Evolutionary conservation across 192 early-diverging fungal species (phyloP), one percentile per base, ranked within the genome.

Genomic region (Pilobolus umbonatus): DNA sequence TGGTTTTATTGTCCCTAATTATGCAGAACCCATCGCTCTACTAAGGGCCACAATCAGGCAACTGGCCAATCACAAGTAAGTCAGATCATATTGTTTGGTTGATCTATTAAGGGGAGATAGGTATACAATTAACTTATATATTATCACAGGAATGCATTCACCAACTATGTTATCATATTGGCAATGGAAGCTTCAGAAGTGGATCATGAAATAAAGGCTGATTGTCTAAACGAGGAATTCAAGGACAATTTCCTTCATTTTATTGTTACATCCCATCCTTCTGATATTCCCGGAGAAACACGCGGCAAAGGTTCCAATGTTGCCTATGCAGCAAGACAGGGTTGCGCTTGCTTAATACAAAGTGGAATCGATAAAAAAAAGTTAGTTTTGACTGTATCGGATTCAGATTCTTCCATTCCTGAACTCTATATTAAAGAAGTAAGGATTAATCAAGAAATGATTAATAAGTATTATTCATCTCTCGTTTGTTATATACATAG

Each of bases 301-400:
- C 73, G 86, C 36, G 88, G 88, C 12, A 90, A 90, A 53, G 86
- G 83, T 36, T 74, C 75, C 32, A 90, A 90, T 61, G 85, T 87
- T 5, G 77, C 85, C 4, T 88, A 74, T 75, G 85, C 86, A 29
- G 77, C 84, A 14, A 52, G 61, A n/a, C 29, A 60, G 6, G 70
- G 72, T 15, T 62, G 62, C 44, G 52, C 55, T 29, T 50, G 65
- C 40, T 29, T 69, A 43, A 57, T 65, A 19, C 21, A 68, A 60
- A 39, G 69, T 53, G 51, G 64, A 25, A 53, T 65, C 44, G 80
- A 62, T 74, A 80, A 73, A 71, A 70, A 61, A 32, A 74, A 77
- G 48, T 75, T 86, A 15, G 73, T 90, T 63, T 42, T 90, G 8
- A 90, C 88, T 5, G 76, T 90, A 1, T 80, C 84, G 55, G 88